Evolutionary conservation across 495 filamentous ascomycete species (phyloP).

Genomic region (Aspergillus homomorphus): DNA sequence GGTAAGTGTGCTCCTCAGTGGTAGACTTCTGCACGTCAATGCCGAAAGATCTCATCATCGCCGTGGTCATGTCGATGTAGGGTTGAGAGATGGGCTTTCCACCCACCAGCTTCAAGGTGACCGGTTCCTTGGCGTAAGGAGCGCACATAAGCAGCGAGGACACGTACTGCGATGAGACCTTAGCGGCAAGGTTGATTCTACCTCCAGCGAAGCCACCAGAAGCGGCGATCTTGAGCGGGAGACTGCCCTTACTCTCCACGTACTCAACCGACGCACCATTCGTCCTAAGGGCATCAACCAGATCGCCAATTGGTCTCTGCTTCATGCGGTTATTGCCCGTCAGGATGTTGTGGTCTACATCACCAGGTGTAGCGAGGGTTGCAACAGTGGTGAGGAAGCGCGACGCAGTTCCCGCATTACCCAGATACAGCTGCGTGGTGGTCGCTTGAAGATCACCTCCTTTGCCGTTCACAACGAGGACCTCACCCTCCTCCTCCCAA

Average conservation of each 20-base stretch:
- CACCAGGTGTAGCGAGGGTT: conserved; percentile 68
- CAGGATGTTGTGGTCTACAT: conserved; percentile 66
- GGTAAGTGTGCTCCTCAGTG: conserved; percentile 83
- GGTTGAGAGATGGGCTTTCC: conserved; percentile 95
- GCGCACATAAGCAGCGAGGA: conserved; percentile 96
- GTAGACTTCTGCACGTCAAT: conserved; percentile 70
- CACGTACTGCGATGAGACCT: conserved; percentile 95
- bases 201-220: conserved; percentile 87
- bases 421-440: conserved; percentile 76
- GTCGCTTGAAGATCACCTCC: conserved; percentile 81
- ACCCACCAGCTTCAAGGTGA: conserved; percentile 84
- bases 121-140: conserved; percentile 90
- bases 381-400: conserved; percentile 93
- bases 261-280: conserved; percentile 86
- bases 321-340: conserved; percentile 98
- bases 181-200: conserved; percentile 86
- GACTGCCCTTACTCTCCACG: conserved; percentile 68
- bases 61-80: conserved; percentile 98
- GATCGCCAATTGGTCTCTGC: conserved; percentile 83
- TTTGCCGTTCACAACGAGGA: conserved; percentile 85
- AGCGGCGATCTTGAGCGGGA: conserved; percentile 81
- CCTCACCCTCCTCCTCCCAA: conserved; percentile 90
- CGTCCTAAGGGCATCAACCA: conserved; percentile 84
- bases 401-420: conserved; percentile 95
- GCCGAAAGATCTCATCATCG: conserved; percentile 96